A percentile compares a stretch with the other conserved stretches of the same genome.
Evolutionary conservation across 164 flowering plant species (phyloP).

Genomic region (Chloranthus sessilifolius): DNA sequence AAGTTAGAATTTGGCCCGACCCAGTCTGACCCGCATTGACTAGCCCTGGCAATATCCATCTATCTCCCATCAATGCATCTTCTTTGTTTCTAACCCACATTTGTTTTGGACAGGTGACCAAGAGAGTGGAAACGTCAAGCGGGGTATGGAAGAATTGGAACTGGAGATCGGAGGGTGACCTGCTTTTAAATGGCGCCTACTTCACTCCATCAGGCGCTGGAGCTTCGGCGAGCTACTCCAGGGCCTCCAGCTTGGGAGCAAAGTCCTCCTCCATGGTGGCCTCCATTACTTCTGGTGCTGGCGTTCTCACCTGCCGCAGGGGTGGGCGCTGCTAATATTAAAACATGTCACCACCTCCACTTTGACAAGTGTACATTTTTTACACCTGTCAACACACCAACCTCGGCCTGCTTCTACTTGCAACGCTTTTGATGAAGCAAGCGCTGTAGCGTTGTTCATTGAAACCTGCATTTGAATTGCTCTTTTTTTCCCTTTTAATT

Average conservation of each 20-base stretch:
- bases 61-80: not conserved
- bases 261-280: constrained; percentile 88
- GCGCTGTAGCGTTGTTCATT: constrained; percentile 59
- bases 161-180: constrained; percentile 96
- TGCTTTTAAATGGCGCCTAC: constrained; percentile 85
- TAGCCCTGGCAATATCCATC: too few relatives aligned
- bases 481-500: constrained; percentile 1
- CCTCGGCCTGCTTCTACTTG: constrained; percentile 76
- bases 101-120: constrained; percentile 60
- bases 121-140: constrained; percentile 62
- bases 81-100: not conserved
- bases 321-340: constrained; percentile 47
- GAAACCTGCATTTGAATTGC: constrained; percentile 4
- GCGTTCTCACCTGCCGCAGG: constrained; percentile 69
- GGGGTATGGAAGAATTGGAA: constrained; percentile 73
- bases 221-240: constrained; percentile 82
- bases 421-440: constrained; percentile 32
- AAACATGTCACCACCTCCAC: not conserved
- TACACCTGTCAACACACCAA: constrained; percentile 48
- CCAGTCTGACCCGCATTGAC: too few relatives aligned
- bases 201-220: constrained; percentile 91
- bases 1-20: too few relatives aligned
- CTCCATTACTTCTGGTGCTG: constrained; percentile 73
- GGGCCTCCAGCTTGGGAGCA: constrained; percentile 92
- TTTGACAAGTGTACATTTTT: constrained; percentile 49